These are phyloP conservation scores for Diutina pseudorugosa DNA, from an alignment of 1,139 yeast genomes.

Conservation along the genomic window DNA sequence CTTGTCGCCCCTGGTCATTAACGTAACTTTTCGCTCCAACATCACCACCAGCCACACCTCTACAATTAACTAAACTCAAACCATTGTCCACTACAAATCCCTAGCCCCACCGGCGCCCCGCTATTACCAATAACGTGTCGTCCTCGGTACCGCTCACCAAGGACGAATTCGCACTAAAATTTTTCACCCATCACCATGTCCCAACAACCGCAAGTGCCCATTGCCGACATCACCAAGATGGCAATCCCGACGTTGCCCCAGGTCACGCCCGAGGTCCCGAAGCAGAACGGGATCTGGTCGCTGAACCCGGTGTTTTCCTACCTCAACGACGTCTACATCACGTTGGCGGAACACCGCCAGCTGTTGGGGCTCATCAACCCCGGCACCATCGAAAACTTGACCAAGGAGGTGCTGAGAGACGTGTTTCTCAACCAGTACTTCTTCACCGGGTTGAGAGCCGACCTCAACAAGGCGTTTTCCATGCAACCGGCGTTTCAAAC, in stretches of 20 bases:
- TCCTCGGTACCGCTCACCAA: too few species aligned
- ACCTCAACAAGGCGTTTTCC: slow-evolving; percentile 82
- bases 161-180: slow-evolving; percentile 3
- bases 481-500: slow-evolving; percentile 96
- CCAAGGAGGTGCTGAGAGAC: slow-evolving; percentile 88
- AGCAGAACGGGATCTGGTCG: slow-evolving; percentile 57
- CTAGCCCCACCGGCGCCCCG: too few species aligned
- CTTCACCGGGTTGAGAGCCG: slow-evolving; percentile 96
- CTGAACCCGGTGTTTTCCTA: slow-evolving; percentile 78
- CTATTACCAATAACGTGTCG: too few species aligned
- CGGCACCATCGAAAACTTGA: slow-evolving; percentile 88
- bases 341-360: slow-evolving; percentile 66
- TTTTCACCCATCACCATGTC: slow-evolving; percentile 4
- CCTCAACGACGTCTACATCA: slow-evolving; percentile 64
- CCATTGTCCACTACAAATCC: too few species aligned
- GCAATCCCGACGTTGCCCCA: slow-evolving; percentile 46
- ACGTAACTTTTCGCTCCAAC: too few species aligned
- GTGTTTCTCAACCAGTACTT: slow-evolving; percentile 83
- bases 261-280: slow-evolving; percentile 38
- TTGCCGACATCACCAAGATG: slow-evolving; percentile 44
- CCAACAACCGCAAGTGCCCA: slow-evolving; percentile 14
- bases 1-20: too few species aligned
- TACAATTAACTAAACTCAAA: too few species aligned
- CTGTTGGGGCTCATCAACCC: slow-evolving; percentile 81
- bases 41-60: too few species aligned